Base-by-base conservation (phyloP, 208 protist genomes). In the Angomonas ambiguus region DNA sequence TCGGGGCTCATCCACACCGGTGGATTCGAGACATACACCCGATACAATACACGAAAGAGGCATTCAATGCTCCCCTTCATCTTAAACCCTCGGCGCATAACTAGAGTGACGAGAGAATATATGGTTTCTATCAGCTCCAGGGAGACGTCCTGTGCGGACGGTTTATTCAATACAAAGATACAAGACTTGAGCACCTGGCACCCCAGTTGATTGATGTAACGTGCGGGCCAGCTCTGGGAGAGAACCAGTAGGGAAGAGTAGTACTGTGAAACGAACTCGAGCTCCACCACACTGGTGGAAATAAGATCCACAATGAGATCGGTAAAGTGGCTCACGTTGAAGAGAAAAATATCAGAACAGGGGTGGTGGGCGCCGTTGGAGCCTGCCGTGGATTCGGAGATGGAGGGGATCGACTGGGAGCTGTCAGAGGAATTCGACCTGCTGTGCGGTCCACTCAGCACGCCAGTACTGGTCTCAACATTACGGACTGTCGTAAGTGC, bases 271-370 rank as follows among this genome's bases (percentile, higher is more conserved):
- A 80, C 69, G 41, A 69, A 77, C 11, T 74, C 69, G 10, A 94
- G 69, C n/a, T 87, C 77, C 49, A 94, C 77, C n/a, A 92, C 79
- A 66, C 88, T 83, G 66, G 91, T 88, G 22, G 85, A 85, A 1
- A 94, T 57, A 75, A 94, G 76, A 68, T 94, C 85, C 32, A 91
- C 80, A 6, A 94, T 69, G 8, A 94, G 61, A 58, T 87, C 80
- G 5, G 83, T 89, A 48, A 94, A 92, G 58, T 79, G 78, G 32
- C 74, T 85, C 10, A 92, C 65, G 71, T 94, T 94, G 67, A 84
- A 92, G 41, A 89, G 67, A 34, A 94, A 88, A 2, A 91, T 78
- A 35, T 91, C 85, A 3, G 56, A 62, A 57, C 58, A 62, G 30
- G 33, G 13, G 20, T 34, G 32, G n/a, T 41, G 53, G 35, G 38